Evolutionary conservation across 176 grass and related monocot species (phyloP).

Genomic region (Guadua angustifolia): DNA sequence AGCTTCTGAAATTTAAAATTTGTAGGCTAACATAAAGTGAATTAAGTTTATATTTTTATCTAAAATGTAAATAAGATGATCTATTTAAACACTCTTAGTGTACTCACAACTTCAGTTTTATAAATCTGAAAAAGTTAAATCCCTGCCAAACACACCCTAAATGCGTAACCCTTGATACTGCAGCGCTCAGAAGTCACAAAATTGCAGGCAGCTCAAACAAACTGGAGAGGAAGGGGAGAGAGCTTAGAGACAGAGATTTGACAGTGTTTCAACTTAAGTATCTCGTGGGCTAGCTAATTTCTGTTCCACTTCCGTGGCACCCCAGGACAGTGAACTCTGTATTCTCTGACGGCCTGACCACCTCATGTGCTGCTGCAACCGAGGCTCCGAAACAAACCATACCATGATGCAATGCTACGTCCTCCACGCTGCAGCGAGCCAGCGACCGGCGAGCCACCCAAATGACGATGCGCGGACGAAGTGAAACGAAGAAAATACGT

Average conservation of each 20-base stretch:
- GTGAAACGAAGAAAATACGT: background rate
- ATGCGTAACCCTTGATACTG: background rate
- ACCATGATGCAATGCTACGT: background rate
- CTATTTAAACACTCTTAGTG: too few relatives aligned
- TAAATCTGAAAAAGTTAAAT: too few relatives aligned
- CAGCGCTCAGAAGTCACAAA: background rate
- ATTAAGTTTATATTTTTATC: too few relatives aligned
- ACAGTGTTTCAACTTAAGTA: background rate
- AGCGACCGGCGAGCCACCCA: background rate
- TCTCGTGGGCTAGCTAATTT: background rate
- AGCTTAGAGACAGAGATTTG: background rate
- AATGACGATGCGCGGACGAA: background rate
- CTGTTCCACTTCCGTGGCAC: background rate
- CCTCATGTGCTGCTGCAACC: constrained; percentile 33
- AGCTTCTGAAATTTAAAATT: too few relatives aligned
- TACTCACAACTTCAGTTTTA: too few relatives aligned
- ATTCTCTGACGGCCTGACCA: constrained; percentile 26
- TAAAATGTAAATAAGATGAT: too few relatives aligned
- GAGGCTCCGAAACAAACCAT: background rate
- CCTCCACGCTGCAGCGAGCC: background rate
- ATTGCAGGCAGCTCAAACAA: background rate
- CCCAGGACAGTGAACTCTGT: constrained; percentile 41
- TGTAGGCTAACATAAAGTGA: too few relatives aligned
- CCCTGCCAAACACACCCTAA: too few relatives aligned
- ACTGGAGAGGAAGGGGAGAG: background rate